Base-by-base conservation (phyloP, 2,329 filamentous ascomycete genomes). In the Arthrinium phaeospermum region DNA sequence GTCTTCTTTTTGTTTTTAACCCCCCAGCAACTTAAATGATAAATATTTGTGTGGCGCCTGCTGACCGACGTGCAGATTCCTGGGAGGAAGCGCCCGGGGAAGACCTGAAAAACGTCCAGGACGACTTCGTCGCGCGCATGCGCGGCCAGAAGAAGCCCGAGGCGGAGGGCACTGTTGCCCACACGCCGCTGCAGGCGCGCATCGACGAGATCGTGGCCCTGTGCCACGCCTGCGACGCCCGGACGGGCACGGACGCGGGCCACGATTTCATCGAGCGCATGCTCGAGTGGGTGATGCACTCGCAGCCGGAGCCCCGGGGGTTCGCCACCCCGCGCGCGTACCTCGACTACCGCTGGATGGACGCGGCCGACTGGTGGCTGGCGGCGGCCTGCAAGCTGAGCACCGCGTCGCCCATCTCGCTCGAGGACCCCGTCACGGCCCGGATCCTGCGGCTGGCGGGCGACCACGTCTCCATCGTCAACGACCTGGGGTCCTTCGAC, bases 251-350 rank as follows among this genome's bases (percentile, higher is more conserved):
- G 13, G 44, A 69, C 19, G 45, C 41, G n/a, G 44, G 67, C 44
- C 67, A 69, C n/a, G 67, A 69, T 44, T 69, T 69, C 46, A 49
- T 47, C 44, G 27, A 69, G 27, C 44, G 41, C 24, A 69, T 47
- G 67, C 67, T 69, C 12, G 67, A 69, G 44, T 69, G 67, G 67
- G 67, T 69, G 12, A 69, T 69, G 67, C 67, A 69, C 44, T 30
- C 67, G 27, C 67, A 69, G 27, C 67, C 67, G 12, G 67, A 69
- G 44, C 41, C 44, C 4, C 10, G 44, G 12, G 67, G 14, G 0
- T 69, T 69, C 27, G 8, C 44, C 44, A 30, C 67, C 4, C 67
- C 67, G 41, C 67, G 67, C 24, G 67, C 37, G 67, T 69, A 69
- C 27, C 67, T 69, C 27, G 44, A 69, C 67, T 69, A 69, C 27